phyloP scores from a whole-genome alignment of 139 green algal genomes.

The Helicosporidium sp. region DNA sequence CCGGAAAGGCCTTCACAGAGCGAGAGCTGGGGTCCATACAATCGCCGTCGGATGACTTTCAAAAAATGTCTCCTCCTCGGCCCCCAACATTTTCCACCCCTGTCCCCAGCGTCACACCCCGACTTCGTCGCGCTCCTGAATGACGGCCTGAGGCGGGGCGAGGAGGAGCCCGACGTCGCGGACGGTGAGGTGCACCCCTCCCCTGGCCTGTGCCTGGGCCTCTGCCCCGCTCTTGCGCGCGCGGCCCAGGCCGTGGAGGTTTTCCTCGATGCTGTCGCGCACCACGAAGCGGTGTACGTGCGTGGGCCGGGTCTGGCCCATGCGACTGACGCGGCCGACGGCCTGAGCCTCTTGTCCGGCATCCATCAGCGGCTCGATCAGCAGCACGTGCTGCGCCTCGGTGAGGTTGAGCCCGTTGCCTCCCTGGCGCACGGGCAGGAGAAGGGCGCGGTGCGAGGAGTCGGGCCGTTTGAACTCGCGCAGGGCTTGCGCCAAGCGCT shows the following conservation, averaged over 20 bases:
- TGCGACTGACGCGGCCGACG: conserved; percentile 39
- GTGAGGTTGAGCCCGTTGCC: conserved; percentile 57
- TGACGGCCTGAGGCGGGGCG: too few species aligned
- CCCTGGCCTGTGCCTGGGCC: too few species aligned
- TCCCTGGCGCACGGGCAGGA: conserved; percentile 53
- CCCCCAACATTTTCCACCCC: too few species aligned
- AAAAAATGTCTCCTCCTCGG: too few species aligned
- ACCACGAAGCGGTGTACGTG: conserved; percentile 59
- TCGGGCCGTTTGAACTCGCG: conserved; percentile 25
- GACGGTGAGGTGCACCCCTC: too few species aligned
- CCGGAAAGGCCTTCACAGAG: too few species aligned
- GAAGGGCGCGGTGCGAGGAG: conserved; percentile 27
- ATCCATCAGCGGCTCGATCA: conserved; percentile 52
- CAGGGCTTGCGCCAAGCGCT: conserved; percentile 32
- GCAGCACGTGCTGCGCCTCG: conserved; percentile 65
- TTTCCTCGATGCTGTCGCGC: conserved; percentile 55
- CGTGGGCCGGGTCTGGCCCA: conserved; percentile 42
- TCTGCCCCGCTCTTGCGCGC: too few species aligned
- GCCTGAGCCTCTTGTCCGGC: conserved; percentile 34
- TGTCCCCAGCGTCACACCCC: too few species aligned
- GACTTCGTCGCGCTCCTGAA: too few species aligned
- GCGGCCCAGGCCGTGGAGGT: conserved; percentile 28
- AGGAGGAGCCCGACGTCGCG: too few species aligned
- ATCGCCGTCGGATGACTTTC: too few species aligned
- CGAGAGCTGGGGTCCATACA: too few species aligned